Evolutionary conservation across 345 rosid species (phyloP), one percentile per base, ranked within the genome.

Genomic region (Clausena lansium): DNA sequence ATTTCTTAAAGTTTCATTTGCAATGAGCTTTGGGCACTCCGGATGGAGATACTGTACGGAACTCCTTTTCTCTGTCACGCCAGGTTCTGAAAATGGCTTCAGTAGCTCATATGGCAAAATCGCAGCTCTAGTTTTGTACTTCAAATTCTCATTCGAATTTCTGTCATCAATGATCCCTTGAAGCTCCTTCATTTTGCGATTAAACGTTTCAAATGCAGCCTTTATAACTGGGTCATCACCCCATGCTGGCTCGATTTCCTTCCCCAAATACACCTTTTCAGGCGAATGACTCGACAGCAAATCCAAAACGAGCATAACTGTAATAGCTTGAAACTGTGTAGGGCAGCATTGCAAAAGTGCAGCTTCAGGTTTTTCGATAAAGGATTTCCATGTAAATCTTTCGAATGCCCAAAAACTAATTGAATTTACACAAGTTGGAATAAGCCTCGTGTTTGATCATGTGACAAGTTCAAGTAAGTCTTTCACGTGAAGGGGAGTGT

Each of bases 211-310:
- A 33, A 81, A 88, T 2, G 88, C 89, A 7, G 76, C 78, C 33
- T 79, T 81, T n/a, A 87, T 76, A 0, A 39, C 2, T 1, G 82
- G 79, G 35, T 86, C 81, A 33, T 75, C 84, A 2, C 27, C 65
- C 89, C 92, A 88, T 0, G 84, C 73, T 4, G 80, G 62, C 61
- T 87, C 87, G 24, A 69, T 33, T 10, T 55, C 17, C 25, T 85
- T 55, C 10, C 92, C 92, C 0, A 89, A 20, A 66, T 89, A 87
- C 75, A 84, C 90, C 81, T 89, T 90, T 2, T 89, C 92, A 0
- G 88, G 86, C 4, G 90, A 85, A 84, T 85, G 89, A 47, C n/a
- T 81, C 2, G 92, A 87, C 15, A 85, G 47, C 69, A 85, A 81
- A 61, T 85, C 86, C 24, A 86, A 41, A 54, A 88, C 20, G 4